These are phyloP conservation scores for Alopecurus myosuroides DNA, from an alignment of 176 grass and related monocot genomes.

Conservation along the genomic window DNA sequence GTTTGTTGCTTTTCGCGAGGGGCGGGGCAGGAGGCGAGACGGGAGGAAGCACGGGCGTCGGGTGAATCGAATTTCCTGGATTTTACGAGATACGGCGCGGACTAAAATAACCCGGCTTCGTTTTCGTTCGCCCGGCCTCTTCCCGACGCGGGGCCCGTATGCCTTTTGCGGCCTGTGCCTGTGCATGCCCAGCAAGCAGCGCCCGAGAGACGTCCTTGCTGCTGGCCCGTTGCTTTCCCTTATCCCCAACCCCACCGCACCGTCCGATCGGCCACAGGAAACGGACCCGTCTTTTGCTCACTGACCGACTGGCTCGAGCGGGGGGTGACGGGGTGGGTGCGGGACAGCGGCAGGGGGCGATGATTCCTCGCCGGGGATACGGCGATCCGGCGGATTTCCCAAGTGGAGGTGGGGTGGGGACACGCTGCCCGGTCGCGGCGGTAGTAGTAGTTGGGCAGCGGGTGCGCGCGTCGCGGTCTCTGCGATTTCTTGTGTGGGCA, in stretches of 20 bases:
- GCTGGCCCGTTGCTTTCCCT: conserved; percentile 35
- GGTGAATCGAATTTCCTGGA: conserved; percentile 76
- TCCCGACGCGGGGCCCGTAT: background rate
- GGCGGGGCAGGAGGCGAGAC: background rate
- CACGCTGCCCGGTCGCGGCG: conserved; percentile 5
- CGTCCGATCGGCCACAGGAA: too few species aligned
- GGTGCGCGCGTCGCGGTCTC: conserved; percentile 27
- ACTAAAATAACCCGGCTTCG: conserved; percentile 43
- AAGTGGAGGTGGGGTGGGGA: background rate
- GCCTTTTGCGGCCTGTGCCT: background rate
- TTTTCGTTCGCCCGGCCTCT: too few species aligned
- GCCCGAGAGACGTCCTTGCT: too few species aligned
- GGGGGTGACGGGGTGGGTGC: background rate
- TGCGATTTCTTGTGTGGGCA: background rate
- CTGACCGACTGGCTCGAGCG: too few species aligned
- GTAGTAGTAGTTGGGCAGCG: background rate
- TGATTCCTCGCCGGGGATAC: background rate
- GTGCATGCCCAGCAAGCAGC: too few species aligned
- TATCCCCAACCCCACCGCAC: conserved; percentile 22
- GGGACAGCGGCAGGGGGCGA: too few species aligned
- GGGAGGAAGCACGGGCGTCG: background rate
- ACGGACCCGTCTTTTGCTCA: too few species aligned
- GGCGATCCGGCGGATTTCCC: background rate
- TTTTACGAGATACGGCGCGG: conserved; percentile 69
- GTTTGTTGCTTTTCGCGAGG: conserved; percentile 9